A percentile compares a stretch with the other conserved stretches of the same genome.
These are phyloP conservation scores for Lipomyces chichibuensis DNA, from an alignment of 805 yeast genomes.

Conservation along the genomic window DNA sequence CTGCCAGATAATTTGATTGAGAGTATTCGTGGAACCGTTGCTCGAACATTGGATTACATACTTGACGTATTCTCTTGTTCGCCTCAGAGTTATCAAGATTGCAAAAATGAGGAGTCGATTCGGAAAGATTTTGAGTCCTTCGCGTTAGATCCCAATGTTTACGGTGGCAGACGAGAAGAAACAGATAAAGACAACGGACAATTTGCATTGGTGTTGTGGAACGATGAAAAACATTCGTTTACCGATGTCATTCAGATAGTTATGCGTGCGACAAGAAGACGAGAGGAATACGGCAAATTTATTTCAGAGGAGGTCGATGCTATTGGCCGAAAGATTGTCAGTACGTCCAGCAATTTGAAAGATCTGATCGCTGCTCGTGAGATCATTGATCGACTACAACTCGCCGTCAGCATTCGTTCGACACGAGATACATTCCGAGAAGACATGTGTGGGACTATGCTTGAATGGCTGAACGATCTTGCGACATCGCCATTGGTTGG, in stretches of 20 bases:
- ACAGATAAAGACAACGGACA: conserved; percentile 25
- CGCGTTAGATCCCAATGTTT: conserved; percentile 49
- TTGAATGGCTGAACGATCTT: conserved; percentile 66
- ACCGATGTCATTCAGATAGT: conserved; percentile 73
- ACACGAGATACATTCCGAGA: conserved; percentile 74
- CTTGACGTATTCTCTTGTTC: conserved; percentile 53
- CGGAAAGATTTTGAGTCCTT: conserved; percentile 37
- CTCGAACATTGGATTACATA: conserved; percentile 58
- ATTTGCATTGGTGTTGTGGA: conserved; percentile 58
- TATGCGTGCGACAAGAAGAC: conserved; percentile 64
- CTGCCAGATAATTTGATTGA: conserved; percentile 53
- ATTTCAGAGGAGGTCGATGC: conserved; percentile 64
- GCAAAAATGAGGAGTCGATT: conserved; percentile 17
- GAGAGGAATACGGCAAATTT: conserved; percentile 69
- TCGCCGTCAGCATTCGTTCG: conserved; percentile 66
- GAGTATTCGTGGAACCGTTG: conserved; percentile 50
- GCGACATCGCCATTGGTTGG: conserved; percentile 58
- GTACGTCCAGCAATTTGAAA: conserved; percentile 57
- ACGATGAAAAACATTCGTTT: conserved; percentile 77
- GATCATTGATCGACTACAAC: conserved; percentile 63
- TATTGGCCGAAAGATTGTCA: conserved; percentile 70
- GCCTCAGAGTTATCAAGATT: conserved; percentile 35
- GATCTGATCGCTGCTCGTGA: conserved; percentile 58
- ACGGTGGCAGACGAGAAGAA: conserved; percentile 47
- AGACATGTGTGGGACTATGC: conserved; percentile 74